phyloP scores from a whole-genome alignment of 495 filamentous ascomycete species.

The Penicillium canescens region DNA sequence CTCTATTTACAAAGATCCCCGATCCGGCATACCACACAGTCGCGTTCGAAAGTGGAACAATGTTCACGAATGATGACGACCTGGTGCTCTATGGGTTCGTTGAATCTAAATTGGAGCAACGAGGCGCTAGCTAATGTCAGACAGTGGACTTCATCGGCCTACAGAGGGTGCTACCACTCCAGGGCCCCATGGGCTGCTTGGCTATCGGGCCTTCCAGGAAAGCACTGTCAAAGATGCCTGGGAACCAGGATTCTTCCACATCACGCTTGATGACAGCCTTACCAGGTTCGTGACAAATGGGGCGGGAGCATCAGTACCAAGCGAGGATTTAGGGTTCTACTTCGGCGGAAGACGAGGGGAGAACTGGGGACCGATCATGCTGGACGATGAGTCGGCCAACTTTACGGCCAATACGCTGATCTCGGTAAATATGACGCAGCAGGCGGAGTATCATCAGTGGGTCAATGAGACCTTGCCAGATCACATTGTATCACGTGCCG shows the following conservation, averaged over 20 bases:
- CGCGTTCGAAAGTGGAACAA: too few relatives aligned
- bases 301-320: conserved; percentile 62
- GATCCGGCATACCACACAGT: too few relatives aligned
- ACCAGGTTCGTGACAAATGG: conserved; percentile 68
- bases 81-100: too few relatives aligned
- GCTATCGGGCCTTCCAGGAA: conserved; percentile 57
- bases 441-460: conserved; percentile 53
- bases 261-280: conserved; percentile 40
- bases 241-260: conserved; percentile 36
- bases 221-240: conserved; percentile 38
- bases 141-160: too few relatives aligned
- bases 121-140: too few relatives aligned
- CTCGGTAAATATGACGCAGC: conserved; percentile 57
- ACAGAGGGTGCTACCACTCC: too few relatives aligned
- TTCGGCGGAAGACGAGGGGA: conserved; percentile 61
- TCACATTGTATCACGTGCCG: conserved; percentile 53
- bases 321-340: conserved; percentile 73
- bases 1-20: too few relatives aligned
- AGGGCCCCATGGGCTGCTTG: too few relatives aligned
- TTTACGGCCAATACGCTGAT: conserved; percentile 49
- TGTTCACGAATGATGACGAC: too few relatives aligned
- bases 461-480: conserved; percentile 54
- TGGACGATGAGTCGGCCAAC: conserved; percentile 30
- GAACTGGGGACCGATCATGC: conserved; percentile 47
- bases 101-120: too few relatives aligned